These are phyloP conservation scores for Exophiala alcalophila DNA, from an alignment of 2,329 filamentous ascomycete species.

Conservation along the genomic window DNA sequence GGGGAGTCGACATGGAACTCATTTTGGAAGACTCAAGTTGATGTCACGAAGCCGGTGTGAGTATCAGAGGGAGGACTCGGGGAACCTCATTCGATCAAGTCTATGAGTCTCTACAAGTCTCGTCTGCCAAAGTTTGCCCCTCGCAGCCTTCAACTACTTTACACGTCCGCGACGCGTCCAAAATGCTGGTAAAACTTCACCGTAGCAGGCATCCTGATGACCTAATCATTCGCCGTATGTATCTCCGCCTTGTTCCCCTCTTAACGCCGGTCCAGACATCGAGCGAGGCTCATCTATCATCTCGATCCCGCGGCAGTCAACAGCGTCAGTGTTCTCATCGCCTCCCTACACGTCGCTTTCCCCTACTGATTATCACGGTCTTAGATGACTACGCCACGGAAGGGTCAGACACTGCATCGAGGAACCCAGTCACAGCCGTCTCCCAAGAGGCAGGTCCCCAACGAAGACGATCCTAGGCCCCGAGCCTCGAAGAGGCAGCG, in stretches of 20 bases:
- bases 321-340: slow-evolving; percentile 16
- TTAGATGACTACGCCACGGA: slow-evolving; percentile 30
- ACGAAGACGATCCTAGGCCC: slow-evolving; percentile 12
- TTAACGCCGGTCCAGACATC: slow-evolving; percentile 1
- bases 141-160: neutral
- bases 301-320: slow-evolving; percentile 6
- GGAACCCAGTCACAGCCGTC: slow-evolving; percentile 16
- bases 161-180: slow-evolving; percentile 3
- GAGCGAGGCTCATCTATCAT: slow-evolving; percentile 2
- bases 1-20: slow-evolving; percentile 66
- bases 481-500: slow-evolving; percentile 24
- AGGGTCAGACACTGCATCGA: slow-evolving; percentile 24
- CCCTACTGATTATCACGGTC: slow-evolving; percentile 1
- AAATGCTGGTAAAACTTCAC: too few relatives aligned
- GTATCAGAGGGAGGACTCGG: too few relatives aligned
- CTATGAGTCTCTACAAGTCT: too few relatives aligned
- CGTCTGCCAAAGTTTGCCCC: neutral
- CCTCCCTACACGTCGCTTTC: slow-evolving; percentile 4
- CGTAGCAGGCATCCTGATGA: too few relatives aligned
- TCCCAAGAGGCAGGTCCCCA: slow-evolving; percentile 15
- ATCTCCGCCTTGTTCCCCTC: neutral
- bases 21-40: slow-evolving; percentile 17
- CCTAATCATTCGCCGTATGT: neutral
- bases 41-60: too few relatives aligned
- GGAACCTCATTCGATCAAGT: too few relatives aligned